These are phyloP conservation scores for Plantago lanceolata DNA, from an alignment of 305 asterid genomes.

Conservation along the genomic window DNA sequence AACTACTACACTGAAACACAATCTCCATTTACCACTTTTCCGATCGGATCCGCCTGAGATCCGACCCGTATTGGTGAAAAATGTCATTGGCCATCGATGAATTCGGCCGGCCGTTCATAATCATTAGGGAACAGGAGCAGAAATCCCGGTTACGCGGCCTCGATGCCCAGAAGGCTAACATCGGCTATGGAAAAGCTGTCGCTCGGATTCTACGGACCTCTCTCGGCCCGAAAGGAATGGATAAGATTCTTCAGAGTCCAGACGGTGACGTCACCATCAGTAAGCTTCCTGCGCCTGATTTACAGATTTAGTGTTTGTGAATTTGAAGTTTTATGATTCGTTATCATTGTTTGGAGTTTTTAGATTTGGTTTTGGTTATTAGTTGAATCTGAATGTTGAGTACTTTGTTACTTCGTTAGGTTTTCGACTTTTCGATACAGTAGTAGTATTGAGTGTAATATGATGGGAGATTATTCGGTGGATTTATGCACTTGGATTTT, in stretches of 20 bases:
- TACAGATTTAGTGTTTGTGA: neutral
- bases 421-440: neutral
- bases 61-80: conserved; percentile 1
- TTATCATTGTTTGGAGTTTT: neutral
- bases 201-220: conserved; percentile 88
- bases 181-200: conserved; percentile 78
- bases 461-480: neutral
- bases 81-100: conserved; percentile 96
- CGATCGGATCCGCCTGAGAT: conserved; percentile 28
- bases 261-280: conserved; percentile 93
- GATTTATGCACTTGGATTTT: neutral
- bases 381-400: too few relatives aligned
- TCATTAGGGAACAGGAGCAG: conserved; percentile 74
- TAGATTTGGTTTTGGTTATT: too few relatives aligned
- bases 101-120: conserved; percentile 84
- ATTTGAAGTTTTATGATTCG: neutral
- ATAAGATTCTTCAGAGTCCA: conserved; percentile 92
- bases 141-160: conserved; percentile 81
- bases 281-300: conserved; percentile 27
- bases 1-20: neutral
- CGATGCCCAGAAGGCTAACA: conserved; percentile 94
- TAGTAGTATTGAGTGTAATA: neutral
- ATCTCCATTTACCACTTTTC: too few relatives aligned
- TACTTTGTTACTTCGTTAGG: too few relatives aligned
- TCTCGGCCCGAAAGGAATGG: conserved; percentile 95